phyloP scores from a whole-genome alignment of 2,329 filamentous ascomycete genomes.

The Phaeosphaeria sp. region DNA sequence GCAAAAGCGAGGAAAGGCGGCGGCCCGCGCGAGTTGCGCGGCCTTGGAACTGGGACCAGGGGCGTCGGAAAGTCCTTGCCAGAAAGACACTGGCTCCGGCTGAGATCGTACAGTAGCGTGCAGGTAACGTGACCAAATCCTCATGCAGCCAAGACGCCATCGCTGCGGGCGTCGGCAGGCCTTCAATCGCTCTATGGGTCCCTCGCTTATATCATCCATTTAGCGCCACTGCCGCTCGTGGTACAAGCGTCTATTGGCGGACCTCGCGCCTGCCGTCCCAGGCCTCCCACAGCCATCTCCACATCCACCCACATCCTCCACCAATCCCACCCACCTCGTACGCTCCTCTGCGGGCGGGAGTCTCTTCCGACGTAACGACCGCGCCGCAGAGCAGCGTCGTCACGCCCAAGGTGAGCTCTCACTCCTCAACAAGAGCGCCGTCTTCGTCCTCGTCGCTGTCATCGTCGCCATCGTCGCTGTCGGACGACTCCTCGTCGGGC shows the following conservation, averaged over 20 bases:
- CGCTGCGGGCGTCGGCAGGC: conserved; percentile 15
- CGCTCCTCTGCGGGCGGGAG: conserved; percentile 1
- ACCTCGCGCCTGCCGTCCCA: conserved; percentile 21
- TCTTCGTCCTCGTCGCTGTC: conserved; percentile 30
- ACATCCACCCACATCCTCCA: too few relatives aligned
- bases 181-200: not conserved
- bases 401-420: not conserved
- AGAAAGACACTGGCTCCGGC: conserved; percentile 11
- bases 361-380: conserved; percentile 6
- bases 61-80: conserved; percentile 14
- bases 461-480: conserved; percentile 35
- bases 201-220: conserved; percentile 26
- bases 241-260: conserved; percentile 33
- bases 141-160: conserved; percentile 30
- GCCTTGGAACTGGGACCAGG: conserved; percentile 28
- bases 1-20: conserved; percentile 21
- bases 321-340: conserved; percentile 20
- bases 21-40: conserved; percentile 24
- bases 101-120: conserved; percentile 14
- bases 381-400: conserved; percentile 25
- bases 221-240: conserved; percentile 22
- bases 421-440: conserved; percentile 21
- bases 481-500: conserved; percentile 51
- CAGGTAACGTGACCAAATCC: conserved; percentile 25
- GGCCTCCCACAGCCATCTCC: conserved; percentile 8